Evolutionary conservation across 1,284 basidiomycete genomes (phyloP).

Genomic region (Ustilago cynodontis): DNA sequence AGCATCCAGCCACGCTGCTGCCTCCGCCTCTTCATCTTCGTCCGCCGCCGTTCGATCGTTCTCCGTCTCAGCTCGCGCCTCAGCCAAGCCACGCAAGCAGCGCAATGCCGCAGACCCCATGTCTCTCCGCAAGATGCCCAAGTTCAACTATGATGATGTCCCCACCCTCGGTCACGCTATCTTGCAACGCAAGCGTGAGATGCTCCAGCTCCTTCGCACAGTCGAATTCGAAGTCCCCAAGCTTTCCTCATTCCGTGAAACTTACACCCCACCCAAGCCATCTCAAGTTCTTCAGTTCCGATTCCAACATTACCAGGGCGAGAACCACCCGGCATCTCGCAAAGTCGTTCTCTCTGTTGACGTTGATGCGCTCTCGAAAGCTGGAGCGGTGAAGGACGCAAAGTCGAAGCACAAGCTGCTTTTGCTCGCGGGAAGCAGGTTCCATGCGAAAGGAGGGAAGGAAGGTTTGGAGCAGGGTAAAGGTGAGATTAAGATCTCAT

Average conservation of each 20-base stretch:
- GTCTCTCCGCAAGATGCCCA: constrained; percentile 54
- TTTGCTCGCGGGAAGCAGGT: constrained; percentile 69
- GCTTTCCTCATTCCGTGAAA: constrained; percentile 63
- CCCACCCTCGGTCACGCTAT: constrained; percentile 64
- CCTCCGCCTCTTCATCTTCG: constrained; percentile 23
- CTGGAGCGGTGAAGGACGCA: constrained; percentile 43
- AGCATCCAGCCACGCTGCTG: constrained; percentile 17
- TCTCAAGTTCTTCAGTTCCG: constrained; percentile 58
- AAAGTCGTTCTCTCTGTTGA: constrained; percentile 68
- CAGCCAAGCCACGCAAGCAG: constrained; percentile 57
- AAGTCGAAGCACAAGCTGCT: constrained; percentile 70
- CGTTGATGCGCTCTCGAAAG: constrained; percentile 56
- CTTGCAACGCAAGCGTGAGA: constrained; percentile 58
- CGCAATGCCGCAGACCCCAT: constrained; percentile 51
- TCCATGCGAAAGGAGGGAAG: constrained; percentile 27
- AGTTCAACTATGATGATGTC: constrained; percentile 67
- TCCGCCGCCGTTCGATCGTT: constrained; percentile 38
- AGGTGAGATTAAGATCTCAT: constrained; percentile 68
- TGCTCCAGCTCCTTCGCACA: constrained; percentile 59
- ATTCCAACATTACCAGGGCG: constrained; percentile 70
- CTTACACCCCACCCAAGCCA: constrained; percentile 61
- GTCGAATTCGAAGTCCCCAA: constrained; percentile 67
- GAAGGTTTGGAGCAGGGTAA: constrained; percentile 11
- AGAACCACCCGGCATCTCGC: constrained; percentile 68
- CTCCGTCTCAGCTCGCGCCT: constrained; percentile 32